Evolutionary conservation across 306 rosid genomes (phyloP).

Genomic region (Gillenia trifoliata): DNA sequence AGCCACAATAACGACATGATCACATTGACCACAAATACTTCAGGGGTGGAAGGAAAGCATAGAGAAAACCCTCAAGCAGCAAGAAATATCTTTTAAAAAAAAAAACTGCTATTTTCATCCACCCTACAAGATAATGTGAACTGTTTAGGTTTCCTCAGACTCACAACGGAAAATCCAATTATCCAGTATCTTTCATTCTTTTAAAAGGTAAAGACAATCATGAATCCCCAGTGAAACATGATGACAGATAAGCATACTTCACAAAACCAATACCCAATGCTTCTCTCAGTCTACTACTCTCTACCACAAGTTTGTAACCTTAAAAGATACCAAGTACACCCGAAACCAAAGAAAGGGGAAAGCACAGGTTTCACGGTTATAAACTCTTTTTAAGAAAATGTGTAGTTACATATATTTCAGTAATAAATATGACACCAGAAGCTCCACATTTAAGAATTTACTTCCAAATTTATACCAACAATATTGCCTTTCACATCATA

Average conservation of each 20-base stretch:
- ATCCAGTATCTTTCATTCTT: background rate
- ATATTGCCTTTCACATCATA: background rate
- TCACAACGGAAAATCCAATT: background rate
- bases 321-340: background rate
- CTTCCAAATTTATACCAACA: background rate
- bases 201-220: background rate
- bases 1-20: background rate
- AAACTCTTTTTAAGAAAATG: background rate
- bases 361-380: background rate
- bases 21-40: background rate
- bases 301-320: background rate
- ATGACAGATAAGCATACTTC: background rate
- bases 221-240: background rate
- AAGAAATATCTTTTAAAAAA: background rate
- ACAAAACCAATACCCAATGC: background rate
- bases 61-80: background rate
- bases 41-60: background rate
- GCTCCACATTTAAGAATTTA: background rate
- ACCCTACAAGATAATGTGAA: background rate
- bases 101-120: background rate
- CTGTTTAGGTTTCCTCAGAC: background rate
- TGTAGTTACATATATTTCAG: background rate
- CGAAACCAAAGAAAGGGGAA: background rate
- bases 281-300: background rate
- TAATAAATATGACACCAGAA: background rate